Base-by-base conservation (phyloP, 108 stramenopile genomes). In the Cyclotella sp. region DNA sequence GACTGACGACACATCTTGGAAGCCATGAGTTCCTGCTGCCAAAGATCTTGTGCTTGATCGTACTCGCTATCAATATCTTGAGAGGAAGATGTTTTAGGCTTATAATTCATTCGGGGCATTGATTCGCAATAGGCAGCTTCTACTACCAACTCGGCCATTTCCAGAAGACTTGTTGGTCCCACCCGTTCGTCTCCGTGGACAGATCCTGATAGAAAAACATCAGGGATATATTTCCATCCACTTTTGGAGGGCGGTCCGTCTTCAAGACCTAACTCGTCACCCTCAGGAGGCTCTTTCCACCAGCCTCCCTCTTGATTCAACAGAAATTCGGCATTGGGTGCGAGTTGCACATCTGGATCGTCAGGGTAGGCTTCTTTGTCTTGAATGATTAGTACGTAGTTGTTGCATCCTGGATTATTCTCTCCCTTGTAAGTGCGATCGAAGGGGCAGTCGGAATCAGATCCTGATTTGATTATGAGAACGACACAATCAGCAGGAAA, bases 141-240 rank as follows among this genome's bases (percentile, higher is more conserved):
- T 24, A 96, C 58, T 27, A 94, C 61, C 51, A 94, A 72, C 58
- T 68, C 62, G 0, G 83, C 78, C 57, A 86, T 65, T 77, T 91
- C 91, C 72, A 94, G 15, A 14, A 89, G 26, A 9, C 90, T 30
- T 0, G 82, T 77, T 12, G 95, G 95, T 9, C 98, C 98, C 14
- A 99, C 97, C n/a, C 93, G 91, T 88, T 99, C 98, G 76, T 99
- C 87, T 21, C 98, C 98, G 75, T 97, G 97, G 7, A 97, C 78
- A 18, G 86, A 86, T n/a, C 98, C 98, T 61, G 91, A 92, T 77
- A 97, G 87, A 75, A 98, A 96, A 11, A 98, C 97, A 81, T 98
- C 94, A 0, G 98, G 96, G 9, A 94, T 63, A 42, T 70, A 81
- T 46, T 80, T 76, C 52, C 86, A 87, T 24, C 87, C 69, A 18